Percentiles rank a stretch among this genome's conserved stretches.
Evolutionary conservation across 768 basidiomycete species (phyloP).

Genomic region (Basidioascus undulatus): DNA sequence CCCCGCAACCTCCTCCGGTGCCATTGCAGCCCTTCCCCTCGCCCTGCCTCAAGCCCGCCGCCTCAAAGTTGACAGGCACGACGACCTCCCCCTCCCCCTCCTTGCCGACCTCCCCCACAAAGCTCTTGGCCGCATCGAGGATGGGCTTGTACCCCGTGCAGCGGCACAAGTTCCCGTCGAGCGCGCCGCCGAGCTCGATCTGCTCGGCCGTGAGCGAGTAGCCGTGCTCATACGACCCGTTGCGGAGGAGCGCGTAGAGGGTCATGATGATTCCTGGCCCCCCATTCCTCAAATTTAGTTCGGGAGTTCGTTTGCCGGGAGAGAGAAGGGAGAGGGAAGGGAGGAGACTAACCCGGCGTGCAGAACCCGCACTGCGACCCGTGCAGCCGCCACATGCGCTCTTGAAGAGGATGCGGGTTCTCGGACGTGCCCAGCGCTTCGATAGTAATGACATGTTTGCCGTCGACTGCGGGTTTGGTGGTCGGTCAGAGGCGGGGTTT

Average conservation of each 20-base stretch:
- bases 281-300: too few relatives aligned
- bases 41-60: background rate
- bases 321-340: too few relatives aligned
- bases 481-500: too few relatives aligned
- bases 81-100: conserved; percentile 5
- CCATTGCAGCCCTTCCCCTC: background rate
- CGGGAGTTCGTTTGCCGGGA: too few relatives aligned
- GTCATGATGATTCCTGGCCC: conserved; percentile 15
- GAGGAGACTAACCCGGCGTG: too few relatives aligned
- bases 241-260: conserved; percentile 7
- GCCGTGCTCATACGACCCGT: conserved; percentile 1
- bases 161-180: conserved; percentile 10
- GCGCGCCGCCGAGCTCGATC: conserved; percentile 10
- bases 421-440: conserved; percentile 10
- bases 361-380: conserved; percentile 10
- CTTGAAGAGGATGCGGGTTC: conserved; percentile 14
- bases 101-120: conserved; percentile 8
- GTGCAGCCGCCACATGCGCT: conserved; percentile 7
- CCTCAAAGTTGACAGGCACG: conserved; percentile 8
- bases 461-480: conserved; percentile 12
- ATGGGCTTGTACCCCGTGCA: conserved; percentile 15
- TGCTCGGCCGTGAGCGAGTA: conserved; percentile 3
- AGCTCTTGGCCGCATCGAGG: conserved; percentile 12
- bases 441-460: conserved; percentile 13
- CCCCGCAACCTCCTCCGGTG: too few relatives aligned